Percentiles rank a stretch among this genome's conserved stretches.
Evolutionary conservation across 495 filamentous ascomycete species (phyloP).

Genomic region (Lindgomyces ingoldianus): DNA sequence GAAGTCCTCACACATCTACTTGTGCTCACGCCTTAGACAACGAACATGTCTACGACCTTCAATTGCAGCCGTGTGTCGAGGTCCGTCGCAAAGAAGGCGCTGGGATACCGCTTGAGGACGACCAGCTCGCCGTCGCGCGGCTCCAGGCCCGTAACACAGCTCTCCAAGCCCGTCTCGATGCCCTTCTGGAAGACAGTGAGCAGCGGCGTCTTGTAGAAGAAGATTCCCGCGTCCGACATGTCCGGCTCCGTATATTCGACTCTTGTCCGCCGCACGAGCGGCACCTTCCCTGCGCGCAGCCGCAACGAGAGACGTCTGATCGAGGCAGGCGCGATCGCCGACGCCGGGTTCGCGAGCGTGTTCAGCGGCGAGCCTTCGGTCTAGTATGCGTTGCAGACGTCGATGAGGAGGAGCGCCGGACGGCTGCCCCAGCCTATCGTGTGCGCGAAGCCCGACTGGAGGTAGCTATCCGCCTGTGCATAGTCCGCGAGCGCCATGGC

Average conservation of each 20-base stretch:
- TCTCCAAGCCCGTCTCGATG: slow-evolving; percentile 40
- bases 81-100: slow-evolving; percentile 48
- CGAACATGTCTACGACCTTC: slow-evolving; percentile 44
- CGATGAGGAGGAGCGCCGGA: slow-evolving; percentile 46
- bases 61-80: slow-evolving; percentile 39
- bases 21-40: slow-evolving; percentile 46
- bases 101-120: slow-evolving; percentile 44
- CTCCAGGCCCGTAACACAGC: slow-evolving; percentile 41
- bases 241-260: slow-evolving; percentile 41
- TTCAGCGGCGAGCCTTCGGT: slow-evolving; percentile 43
- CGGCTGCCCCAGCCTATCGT: slow-evolving; percentile 44
- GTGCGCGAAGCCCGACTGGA: slow-evolving; percentile 38
- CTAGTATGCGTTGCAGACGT: slow-evolving; percentile 49
- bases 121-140: slow-evolving; percentile 41
- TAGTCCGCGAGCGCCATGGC: slow-evolving; percentile 10
- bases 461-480: slow-evolving; percentile 8
- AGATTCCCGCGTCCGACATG: slow-evolving; percentile 45
- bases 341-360: slow-evolving; percentile 38
- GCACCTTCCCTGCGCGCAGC: slow-evolving; percentile 40
- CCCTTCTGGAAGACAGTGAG: slow-evolving; percentile 45
- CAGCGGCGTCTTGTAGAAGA: slow-evolving; percentile 40
- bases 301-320: slow-evolving; percentile 41
- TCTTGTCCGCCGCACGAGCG: slow-evolving; percentile 40
- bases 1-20: slow-evolving; percentile 45
- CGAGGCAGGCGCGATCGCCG: slow-evolving; percentile 35